Conservation (phyloP, 805 yeast species). For the Saccharomycopsis sp. region DNA sequence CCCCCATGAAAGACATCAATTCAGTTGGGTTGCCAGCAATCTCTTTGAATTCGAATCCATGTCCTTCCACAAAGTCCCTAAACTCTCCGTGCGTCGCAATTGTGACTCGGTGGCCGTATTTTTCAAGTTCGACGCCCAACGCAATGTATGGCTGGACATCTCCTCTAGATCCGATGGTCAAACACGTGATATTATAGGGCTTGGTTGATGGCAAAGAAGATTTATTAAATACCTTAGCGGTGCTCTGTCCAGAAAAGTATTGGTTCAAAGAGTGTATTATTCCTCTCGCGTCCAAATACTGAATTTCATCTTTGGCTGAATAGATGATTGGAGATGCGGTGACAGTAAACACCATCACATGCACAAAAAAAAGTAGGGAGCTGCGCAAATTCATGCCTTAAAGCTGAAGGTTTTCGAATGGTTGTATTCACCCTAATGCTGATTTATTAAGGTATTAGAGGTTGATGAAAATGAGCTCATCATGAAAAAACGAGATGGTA, state of each 20-base stretch:
- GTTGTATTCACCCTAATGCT: neutral
- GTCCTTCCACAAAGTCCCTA: slow-evolving; percentile 58
- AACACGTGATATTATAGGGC: slow-evolving; percentile 50
- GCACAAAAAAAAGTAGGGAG: neutral
- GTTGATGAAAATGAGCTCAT: too few relatives aligned
- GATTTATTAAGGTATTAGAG: too few relatives aligned
- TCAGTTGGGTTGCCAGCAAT: slow-evolving; percentile 92
- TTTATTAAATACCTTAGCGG: neutral
- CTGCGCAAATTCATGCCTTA: neutral
- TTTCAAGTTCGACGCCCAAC: slow-evolving; percentile 64
- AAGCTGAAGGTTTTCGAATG: neutral
- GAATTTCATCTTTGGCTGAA: neutral
- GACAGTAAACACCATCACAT: neutral
- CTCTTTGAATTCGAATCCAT: slow-evolving; percentile 60
- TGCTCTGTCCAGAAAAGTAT: neutral
- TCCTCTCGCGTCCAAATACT: neutral
- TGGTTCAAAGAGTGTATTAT: neutral
- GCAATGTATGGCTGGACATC: slow-evolving; percentile 96
- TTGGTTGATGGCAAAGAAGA: slow-evolving; percentile 31
- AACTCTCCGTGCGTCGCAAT: slow-evolving; percentile 85
- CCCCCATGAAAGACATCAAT: slow-evolving; percentile 84
- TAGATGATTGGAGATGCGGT: neutral
- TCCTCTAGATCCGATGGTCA: slow-evolving; percentile 92
- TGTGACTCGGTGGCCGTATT: slow-evolving; percentile 76
- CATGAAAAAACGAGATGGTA: too few relatives aligned